Conservation (phyloP, 169 alveolate species). For the Babesia divergens region DNA sequence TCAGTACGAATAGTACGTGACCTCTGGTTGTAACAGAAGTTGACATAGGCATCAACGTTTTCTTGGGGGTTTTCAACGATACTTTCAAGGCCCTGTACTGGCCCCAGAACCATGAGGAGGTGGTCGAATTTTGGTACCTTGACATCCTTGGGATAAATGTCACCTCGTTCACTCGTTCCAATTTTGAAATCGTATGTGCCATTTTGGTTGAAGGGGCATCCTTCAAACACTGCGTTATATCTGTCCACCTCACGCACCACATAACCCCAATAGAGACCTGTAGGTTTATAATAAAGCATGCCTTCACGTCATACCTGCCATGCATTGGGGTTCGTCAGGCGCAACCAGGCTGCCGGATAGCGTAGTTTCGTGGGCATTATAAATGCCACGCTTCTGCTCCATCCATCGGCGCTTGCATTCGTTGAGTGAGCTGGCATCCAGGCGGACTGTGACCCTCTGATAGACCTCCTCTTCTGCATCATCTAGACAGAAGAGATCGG, state of each 20-base stretch:
- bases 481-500: slow-evolving; percentile 8
- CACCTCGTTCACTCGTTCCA: slow-evolving; percentile 90
- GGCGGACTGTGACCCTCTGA: slow-evolving; percentile 57
- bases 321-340: slow-evolving; percentile 57
- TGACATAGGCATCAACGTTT: slow-evolving; percentile 85
- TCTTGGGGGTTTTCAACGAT: slow-evolving; percentile 60
- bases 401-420: slow-evolving; percentile 42
- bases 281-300: not conserved
- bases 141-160: slow-evolving; percentile 53
- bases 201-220: slow-evolving; percentile 75
- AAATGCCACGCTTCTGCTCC: slow-evolving; percentile 14
- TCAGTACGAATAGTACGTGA: slow-evolving; percentile 95
- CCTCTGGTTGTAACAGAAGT: slow-evolving; percentile 89
- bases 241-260: slow-evolving; percentile 83
- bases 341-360: slow-evolving; percentile 39
- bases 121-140: slow-evolving; percentile 69
- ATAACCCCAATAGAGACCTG: slow-evolving; percentile 93
- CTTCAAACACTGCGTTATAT: slow-evolving; percentile 70
- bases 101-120: slow-evolving; percentile 88
- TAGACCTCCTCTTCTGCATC: slow-evolving; percentile 33
- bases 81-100: slow-evolving; percentile 87
- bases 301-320: slow-evolving; percentile 26
- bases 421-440: slow-evolving; percentile 27
- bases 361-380: not conserved
- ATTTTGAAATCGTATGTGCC: slow-evolving; percentile 85